A percentile compares a stretch with the other conserved stretches of the same genome.
These are phyloP conservation scores for Globisporangium lucens DNA, from an alignment of 352 stramenopile genomes.

Conservation along the genomic window DNA sequence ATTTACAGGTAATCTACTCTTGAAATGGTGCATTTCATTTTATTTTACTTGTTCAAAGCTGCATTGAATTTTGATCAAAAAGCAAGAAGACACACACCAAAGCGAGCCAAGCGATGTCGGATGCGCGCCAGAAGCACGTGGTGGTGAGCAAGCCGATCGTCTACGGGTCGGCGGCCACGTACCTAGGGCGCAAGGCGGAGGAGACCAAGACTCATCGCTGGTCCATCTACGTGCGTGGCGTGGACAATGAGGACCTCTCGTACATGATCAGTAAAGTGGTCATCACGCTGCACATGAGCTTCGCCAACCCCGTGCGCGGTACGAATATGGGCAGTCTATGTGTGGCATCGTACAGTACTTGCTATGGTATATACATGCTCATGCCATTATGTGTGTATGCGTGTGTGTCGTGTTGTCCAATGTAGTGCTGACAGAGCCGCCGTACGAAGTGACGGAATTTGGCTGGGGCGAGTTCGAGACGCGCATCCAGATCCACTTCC, in stretches of 20 bases:
- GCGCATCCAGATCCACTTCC: constrained; percentile 95
- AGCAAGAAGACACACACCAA: background rate
- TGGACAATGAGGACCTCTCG: constrained; percentile 93
- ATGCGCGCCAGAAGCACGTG: constrained; percentile 73
- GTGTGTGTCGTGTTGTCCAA: background rate
- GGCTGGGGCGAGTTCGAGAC: constrained; percentile 98
- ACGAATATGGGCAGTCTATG: background rate
- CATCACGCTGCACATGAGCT: constrained; percentile 96
- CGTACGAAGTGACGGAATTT: constrained; percentile 96
- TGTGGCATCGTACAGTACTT: background rate
- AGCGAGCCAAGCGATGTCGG: constrained; percentile 49
- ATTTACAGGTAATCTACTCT: too few species aligned
- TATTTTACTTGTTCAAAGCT: too few species aligned
- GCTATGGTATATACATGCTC: background rate
- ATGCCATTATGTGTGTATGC: background rate
- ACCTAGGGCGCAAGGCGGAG: constrained; percentile 90
- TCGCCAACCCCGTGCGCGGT: constrained; percentile 92
- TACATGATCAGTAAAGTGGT: constrained; percentile 96
- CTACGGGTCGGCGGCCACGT: constrained; percentile 93
- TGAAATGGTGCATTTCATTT: too few species aligned
- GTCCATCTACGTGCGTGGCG: constrained; percentile 93
- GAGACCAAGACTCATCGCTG: constrained; percentile 94
- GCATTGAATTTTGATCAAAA: too few species aligned
- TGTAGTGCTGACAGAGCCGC: constrained; percentile 90
- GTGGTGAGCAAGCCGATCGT: constrained; percentile 92